These are phyloP conservation scores for Phytophthora fragariae DNA, from an alignment of 352 stramenopile species.

Conservation along the genomic window DNA sequence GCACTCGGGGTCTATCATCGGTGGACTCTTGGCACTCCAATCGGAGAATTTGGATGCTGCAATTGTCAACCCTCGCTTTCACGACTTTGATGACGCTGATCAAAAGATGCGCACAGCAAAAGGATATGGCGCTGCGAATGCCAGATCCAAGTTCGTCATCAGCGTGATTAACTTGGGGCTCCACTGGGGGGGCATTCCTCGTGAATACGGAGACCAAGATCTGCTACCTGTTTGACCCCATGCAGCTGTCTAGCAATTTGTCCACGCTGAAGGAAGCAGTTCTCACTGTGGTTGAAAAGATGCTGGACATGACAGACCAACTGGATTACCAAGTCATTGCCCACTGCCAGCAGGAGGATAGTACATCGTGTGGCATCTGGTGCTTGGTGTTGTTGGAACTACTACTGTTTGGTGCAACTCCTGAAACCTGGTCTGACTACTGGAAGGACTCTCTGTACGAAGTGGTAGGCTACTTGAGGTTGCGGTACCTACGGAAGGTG, in stretches of 20 bases:
- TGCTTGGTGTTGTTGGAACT: constrained; percentile 16
- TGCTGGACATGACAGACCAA: constrained; percentile 15
- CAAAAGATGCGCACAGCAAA: background rate
- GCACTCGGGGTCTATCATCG: constrained; percentile 5
- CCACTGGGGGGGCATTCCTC: constrained; percentile 9
- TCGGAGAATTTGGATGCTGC: background rate
- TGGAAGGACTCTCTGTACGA: constrained; percentile 16
- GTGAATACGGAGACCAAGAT: background rate
- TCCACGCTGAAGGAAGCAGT: background rate
- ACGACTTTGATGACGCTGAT: constrained; percentile 2
- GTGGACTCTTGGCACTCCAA: background rate
- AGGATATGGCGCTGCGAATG: background rate
- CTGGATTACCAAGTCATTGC: constrained; percentile 6
- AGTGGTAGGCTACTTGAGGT: background rate
- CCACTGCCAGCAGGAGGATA: constrained; percentile 9
- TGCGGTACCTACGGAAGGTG: constrained; percentile 14
- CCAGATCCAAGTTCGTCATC: background rate
- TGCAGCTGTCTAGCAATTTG: constrained; percentile 1
- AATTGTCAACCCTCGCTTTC: background rate
- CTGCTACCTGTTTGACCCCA: constrained; percentile 6
- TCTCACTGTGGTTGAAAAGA: background rate
- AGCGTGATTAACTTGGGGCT: constrained; percentile 5
- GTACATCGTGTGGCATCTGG: constrained; percentile 8
- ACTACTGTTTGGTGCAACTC: constrained; percentile 16
- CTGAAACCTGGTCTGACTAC: constrained; percentile 10